These are phyloP conservation scores for Arthrobotrys sphaeroides DNA, from an alignment of 2,329 filamentous ascomycete species.

Conservation along the genomic window DNA sequence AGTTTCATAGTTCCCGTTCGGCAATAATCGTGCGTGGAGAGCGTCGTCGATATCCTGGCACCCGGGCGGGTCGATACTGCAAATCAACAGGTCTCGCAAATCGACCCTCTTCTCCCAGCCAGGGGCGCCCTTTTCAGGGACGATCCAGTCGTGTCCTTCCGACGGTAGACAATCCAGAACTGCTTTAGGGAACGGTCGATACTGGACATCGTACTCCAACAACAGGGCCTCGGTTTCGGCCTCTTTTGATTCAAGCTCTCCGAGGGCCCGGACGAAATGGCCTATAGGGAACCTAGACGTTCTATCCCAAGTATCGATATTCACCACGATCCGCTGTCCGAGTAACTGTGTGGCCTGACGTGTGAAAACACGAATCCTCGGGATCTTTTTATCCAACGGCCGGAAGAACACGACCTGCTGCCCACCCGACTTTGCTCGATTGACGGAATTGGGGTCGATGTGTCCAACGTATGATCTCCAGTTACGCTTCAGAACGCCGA, in stretches of 20 bases:
- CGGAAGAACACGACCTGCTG: conserved; percentile 94
- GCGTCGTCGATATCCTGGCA: conserved; percentile 99
- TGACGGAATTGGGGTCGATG: conserved; percentile 85
- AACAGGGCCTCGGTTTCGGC: conserved; percentile 95
- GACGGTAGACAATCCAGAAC: conserved; percentile 90
- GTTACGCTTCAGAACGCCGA: conserved; percentile 92
- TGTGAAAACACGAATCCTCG: conserved; percentile 92
- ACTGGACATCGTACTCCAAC: conserved; percentile 96
- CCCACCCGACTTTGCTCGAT: conserved; percentile 70
- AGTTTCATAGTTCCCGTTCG: conserved; percentile 94
- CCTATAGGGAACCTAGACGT: conserved; percentile 92
- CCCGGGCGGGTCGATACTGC: conserved; percentile 94
- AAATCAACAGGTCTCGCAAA: conserved; percentile 84
- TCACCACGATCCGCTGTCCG: conserved; percentile 89
- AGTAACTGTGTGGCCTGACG: conserved; percentile 87
- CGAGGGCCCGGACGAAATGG: conserved; percentile 91
- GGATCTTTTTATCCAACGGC: conserved; percentile 97
- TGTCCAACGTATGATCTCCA: conserved; percentile 90
- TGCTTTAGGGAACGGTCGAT: conserved; percentile 93
- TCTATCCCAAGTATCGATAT: conserved; percentile 93
- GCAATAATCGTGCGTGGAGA: conserved; percentile 81
- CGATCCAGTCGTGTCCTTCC: conserved; percentile 93
- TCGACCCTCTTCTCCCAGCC: conserved; percentile 89
- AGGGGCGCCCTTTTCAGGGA: conserved; percentile 80
- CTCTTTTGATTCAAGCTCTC: conserved; percentile 94